These are phyloP conservation scores for Papilionanthe hybrid DNA, from an alignment of 116 monocot species.

Conservation along the genomic window DNA sequence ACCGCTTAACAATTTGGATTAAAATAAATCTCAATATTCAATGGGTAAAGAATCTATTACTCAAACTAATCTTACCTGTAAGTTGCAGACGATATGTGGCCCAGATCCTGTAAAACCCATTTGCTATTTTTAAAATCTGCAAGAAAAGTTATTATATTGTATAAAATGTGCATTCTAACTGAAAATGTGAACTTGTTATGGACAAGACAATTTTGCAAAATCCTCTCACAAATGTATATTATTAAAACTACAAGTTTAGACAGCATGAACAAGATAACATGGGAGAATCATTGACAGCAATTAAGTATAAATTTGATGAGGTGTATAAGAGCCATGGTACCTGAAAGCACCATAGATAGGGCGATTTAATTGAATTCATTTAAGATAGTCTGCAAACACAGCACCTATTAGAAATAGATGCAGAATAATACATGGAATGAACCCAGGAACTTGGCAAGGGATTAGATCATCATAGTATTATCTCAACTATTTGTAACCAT, in stretches of 20 bases:
- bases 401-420: not conserved
- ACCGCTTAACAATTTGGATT: not conserved
- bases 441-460: not conserved
- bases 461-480: not conserved
- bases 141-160: not conserved
- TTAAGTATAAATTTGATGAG: not conserved
- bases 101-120: slow-evolving; percentile 54
- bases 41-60: not conserved
- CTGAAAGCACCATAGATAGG: too few species aligned
- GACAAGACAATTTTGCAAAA: not conserved
- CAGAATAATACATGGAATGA: not conserved
- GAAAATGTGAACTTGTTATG: not conserved
- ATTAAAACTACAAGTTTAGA: not conserved
- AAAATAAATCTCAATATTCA: not conserved
- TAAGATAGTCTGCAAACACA: too few species aligned
- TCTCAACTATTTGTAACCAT: not conserved
- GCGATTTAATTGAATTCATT: too few species aligned
- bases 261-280: not conserved
- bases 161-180: not conserved
- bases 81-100: slow-evolving; percentile 62
- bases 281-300: not conserved
- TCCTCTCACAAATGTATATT: not conserved
- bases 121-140: slow-evolving; percentile 49
- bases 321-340: not conserved
- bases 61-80: slow-evolving; percentile 33